These are phyloP conservation scores for Gymnopus androsaceus DNA, from an alignment of 1,284 basidiomycete genomes.

Conservation along the genomic window DNA sequence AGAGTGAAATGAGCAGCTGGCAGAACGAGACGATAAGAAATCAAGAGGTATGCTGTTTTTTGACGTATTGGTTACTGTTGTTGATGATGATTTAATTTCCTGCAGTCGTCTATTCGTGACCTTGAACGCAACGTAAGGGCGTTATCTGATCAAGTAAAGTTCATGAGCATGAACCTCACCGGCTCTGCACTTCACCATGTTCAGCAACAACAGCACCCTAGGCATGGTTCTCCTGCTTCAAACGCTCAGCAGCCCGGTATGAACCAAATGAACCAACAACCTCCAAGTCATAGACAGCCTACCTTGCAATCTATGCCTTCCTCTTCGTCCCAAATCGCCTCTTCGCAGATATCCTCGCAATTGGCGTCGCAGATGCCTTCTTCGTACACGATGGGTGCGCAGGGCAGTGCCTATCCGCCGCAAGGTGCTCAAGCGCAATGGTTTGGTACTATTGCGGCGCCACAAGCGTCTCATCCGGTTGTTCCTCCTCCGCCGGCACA, in stretches of 20 bases:
- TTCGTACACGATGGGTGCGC: constrained; percentile 24
- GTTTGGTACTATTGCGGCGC: constrained; percentile 65
- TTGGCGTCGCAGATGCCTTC: constrained; percentile 3
- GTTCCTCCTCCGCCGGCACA: constrained; percentile 65
- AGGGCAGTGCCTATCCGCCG: constrained; percentile 20
- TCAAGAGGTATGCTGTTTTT: constrained; percentile 63
- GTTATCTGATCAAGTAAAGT: constrained; percentile 79
- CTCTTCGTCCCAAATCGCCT: constrained; percentile 18
- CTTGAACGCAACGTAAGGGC: constrained; percentile 73
- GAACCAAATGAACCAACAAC: constrained; percentile 32
- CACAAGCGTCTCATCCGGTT: constrained; percentile 74
- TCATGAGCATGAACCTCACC: constrained; percentile 59
- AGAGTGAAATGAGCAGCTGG: constrained; percentile 76
- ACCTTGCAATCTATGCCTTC: constrained; percentile 27
- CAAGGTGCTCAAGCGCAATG: constrained; percentile 48
- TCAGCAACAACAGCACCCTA: constrained; percentile 45
- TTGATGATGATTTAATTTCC: constrained; percentile 7
- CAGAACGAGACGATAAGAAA: constrained; percentile 72
- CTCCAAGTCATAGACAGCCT: constrained; percentile 28
- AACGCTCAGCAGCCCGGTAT: constrained; percentile 16
- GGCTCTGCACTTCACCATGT: constrained; percentile 40
- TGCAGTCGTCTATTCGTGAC: constrained; percentile 70
- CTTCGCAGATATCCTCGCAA: constrained; percentile 4
- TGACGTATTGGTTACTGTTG: not conserved
- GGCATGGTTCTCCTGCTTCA: constrained; percentile 47